These are phyloP conservation scores for Amanita subjunquillea DNA, from an alignment of 768 basidiomycete genomes.

Conservation along the genomic window DNA sequence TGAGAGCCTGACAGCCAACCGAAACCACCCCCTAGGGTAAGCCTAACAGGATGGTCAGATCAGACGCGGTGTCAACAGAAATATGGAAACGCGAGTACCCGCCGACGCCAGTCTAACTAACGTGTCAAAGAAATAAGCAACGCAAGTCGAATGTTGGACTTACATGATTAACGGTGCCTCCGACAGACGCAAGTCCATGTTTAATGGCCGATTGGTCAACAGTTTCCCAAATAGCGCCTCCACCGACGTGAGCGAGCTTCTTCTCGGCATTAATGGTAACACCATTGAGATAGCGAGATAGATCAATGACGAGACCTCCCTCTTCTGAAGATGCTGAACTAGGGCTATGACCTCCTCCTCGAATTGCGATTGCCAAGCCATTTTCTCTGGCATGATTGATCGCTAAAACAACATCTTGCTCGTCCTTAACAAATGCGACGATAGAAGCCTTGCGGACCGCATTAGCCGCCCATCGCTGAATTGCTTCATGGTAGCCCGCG, in stretches of 20 bases:
- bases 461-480: constrained; percentile 35
- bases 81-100: constrained; percentile 22
- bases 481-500: constrained; percentile 25
- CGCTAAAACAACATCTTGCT: constrained; percentile 25
- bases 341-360: constrained; percentile 37
- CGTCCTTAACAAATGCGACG: constrained; percentile 32
- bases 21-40: constrained; percentile 44
- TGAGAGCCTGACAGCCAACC: constrained; percentile 36
- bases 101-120: constrained; percentile 34
- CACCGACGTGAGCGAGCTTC: constrained; percentile 30
- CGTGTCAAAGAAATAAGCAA: not conserved
- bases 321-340: constrained; percentile 33
- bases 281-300: constrained; percentile 28
- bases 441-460: constrained; percentile 27
- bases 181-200: constrained; percentile 38
- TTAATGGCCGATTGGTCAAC: constrained; percentile 33
- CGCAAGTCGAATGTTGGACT: constrained; percentile 9
- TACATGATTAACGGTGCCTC: constrained; percentile 39
- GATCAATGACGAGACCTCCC: constrained; percentile 40
- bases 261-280: constrained; percentile 28
- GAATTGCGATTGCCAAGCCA: constrained; percentile 29
- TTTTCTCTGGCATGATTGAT: constrained; percentile 25
- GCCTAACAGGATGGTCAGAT: constrained; percentile 15
- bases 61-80: not conserved
- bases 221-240: constrained; percentile 34